Evolutionary conservation across 352 stramenopile genomes (phyloP), one percentile per base, ranked within the genome.

Genomic region (Phytophthora podocarpi): DNA sequence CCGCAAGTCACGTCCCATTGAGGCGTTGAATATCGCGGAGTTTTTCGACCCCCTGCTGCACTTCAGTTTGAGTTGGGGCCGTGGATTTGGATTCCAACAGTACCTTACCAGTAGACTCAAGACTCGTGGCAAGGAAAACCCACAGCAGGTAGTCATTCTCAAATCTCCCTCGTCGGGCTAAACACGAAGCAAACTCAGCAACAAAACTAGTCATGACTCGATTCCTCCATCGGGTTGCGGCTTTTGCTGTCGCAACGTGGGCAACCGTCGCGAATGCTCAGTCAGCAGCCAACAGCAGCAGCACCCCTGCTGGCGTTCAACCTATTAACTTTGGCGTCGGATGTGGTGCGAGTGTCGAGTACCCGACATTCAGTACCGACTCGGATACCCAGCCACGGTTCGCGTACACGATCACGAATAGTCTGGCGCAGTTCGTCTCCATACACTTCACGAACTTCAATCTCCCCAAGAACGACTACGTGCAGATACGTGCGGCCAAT

Each of bases 381-480:
- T 63, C 47, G 10, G 54, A 28, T 8, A 12, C 40, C 28, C 70
- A 79, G 39, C 74, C 67, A 11, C 48, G 53, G 11, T 85, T 70
- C 50, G 61, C 66, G 4, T 81, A 76, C 58, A 50, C 64, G 18
- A 48, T 91, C 41, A 67, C 70, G 31, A 79, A 87, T 45, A 48
- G 70, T 8, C 26, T 74, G 21, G 85, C 81, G 8, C 40, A 80
- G 21, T 91, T 91, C 46, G 65, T 90, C 40, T 58, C 78, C 13
- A 34, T 94, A 32, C 75, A 92, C 55, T 90, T 94, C 36, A 67
- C 70, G 8, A 18, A 75, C 28, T 90, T 92, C 59, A 81, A 90
- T 40, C 59, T 94, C 5, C 81, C 81, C 0, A 41, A 69, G 0
- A 65, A 58, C 30, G 85, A 94, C 53, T 87, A 80, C 43, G 59